A percentile compares a stretch with the other conserved stretches of the same genome.
Evolutionary conservation across 768 basidiomycete species (phyloP).

Genomic region (Naganishia friedmannii): DNA sequence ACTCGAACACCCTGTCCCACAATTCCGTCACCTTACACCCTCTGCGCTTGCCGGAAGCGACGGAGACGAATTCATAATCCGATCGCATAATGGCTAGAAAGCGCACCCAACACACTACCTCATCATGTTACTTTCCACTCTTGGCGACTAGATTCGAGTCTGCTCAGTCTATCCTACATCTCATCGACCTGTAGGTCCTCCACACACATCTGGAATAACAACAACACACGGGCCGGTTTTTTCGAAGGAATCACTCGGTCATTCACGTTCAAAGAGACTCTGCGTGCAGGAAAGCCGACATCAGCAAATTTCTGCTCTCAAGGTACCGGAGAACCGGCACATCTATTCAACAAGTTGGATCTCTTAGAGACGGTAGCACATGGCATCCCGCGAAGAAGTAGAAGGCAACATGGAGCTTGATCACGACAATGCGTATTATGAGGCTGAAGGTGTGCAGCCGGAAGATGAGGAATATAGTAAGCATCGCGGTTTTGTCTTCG

Average conservation of each 20-base stretch:
- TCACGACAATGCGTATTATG: background rate
- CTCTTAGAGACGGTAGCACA: background rate
- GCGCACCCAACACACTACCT: no score
- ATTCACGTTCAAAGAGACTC: no score
- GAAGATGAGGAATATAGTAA: slow-evolving; percentile 28
- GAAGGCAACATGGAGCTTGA: slow-evolving; percentile 15
- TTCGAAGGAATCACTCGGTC: no score
- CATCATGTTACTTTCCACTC: no score
- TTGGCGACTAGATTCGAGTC: no score
- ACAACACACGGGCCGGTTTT: no score
- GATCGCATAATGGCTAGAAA: no score
- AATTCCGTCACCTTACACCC: background rate
- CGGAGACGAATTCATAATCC: background rate
- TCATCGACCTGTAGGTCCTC: no score
- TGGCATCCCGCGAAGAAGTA: background rate
- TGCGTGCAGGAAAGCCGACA: no score
- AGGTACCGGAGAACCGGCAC: background rate
- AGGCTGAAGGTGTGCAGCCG: background rate
- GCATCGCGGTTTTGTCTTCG: background rate
- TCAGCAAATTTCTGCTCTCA: no score
- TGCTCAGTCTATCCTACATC: no score
- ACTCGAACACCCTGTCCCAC: background rate
- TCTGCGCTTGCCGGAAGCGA: background rate
- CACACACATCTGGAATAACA: no score
- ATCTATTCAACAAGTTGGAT: background rate